Evolutionary conservation across 208 protist species (phyloP), one percentile per base, ranked within the genome.

Genomic region (Trypanosoma scelopori): DNA sequence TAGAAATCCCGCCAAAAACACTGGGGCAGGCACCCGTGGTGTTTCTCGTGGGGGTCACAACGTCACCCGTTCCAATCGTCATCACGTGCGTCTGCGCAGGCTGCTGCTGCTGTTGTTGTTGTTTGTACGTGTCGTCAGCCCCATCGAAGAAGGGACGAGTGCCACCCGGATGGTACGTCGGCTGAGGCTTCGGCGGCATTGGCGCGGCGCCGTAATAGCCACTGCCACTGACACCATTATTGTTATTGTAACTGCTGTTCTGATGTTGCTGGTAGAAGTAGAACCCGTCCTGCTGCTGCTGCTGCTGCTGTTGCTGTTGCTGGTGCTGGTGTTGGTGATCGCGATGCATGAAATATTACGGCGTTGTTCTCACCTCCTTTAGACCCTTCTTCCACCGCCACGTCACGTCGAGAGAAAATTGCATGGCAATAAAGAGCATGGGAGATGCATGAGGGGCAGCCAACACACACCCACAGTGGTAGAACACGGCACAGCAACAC

Each of bases 251-350:
- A n/a, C 7, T 51, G 20, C 47, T 30, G 25, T 56, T 20, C 13
- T 39, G 49, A 18, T 45, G 32, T 15, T 30, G 43, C 39, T 63
- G 55, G 35, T 56, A 51, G 25, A 58, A 63, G 9, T 58, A 39
- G n/a, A 71, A 65, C 22, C 23, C 49, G 20, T 64, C n/a, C 16
- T 42, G 28, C 42, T 47, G 50, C 23, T 53, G 45, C 30, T 70
- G 64, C 58, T 55, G 67, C n/a, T 56, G 55, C 45, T 70, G 65
- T n/a, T 49, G 55, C 11, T 64, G 66, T 41, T 63, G 66, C 22
- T 51, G 45, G 27, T 53, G 65, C 18, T 23, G 20, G 12, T 46
- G 35, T 52, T 65, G 20, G 18, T 47, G 22, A 65, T 65, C 43
- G 27, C 35, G 22, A 56, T 30, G 22, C 12, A 55, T 53, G 51